phyloP scores from a whole-genome alignment of 2,329 filamentous ascomycete genomes.

The Knufia fluminis region DNA sequence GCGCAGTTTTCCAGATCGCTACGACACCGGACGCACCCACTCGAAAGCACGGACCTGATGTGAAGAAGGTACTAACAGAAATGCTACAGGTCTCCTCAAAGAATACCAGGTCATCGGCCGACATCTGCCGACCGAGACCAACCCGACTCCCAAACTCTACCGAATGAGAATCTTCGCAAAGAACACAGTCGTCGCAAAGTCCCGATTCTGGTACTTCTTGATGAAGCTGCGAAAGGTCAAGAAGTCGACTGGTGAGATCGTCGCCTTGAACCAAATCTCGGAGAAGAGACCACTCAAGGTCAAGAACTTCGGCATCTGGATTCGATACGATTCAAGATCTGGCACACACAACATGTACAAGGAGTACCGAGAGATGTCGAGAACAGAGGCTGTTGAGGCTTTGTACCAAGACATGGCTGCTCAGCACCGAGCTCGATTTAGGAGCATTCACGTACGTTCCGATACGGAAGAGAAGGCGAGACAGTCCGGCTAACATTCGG shows the following conservation, averaged over 20 bases:
- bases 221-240: constrained; percentile 99
- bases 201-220: constrained; percentile 99
- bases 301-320: constrained; percentile 99
- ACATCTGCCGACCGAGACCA: constrained; percentile 94
- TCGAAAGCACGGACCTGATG: not conserved
- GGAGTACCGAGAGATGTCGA: constrained; percentile 99
- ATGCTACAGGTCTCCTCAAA: constrained; percentile 79
- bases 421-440: constrained; percentile 95
- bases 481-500: constrained; percentile 10
- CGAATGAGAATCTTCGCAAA: constrained; percentile 99
- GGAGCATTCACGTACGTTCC: constrained; percentile 87
- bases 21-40: no score
- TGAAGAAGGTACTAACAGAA: constrained; percentile 11
- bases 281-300: constrained; percentile 99
- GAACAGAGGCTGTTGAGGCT: constrained; percentile 88
- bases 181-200: constrained; percentile 97
- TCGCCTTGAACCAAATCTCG: constrained; percentile 89
- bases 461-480: not conserved
- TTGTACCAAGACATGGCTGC: constrained; percentile 99
- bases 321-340: constrained; percentile 99
- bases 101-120: constrained; percentile 99
- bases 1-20: no score
- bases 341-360: constrained; percentile 99
- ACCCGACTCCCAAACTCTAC: constrained; percentile 97
- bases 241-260: constrained; percentile 99